These are phyloP conservation scores for Cytospora chrysosperma DNA, from an alignment of 2,329 filamentous ascomycete species.

Conservation along the genomic window DNA sequence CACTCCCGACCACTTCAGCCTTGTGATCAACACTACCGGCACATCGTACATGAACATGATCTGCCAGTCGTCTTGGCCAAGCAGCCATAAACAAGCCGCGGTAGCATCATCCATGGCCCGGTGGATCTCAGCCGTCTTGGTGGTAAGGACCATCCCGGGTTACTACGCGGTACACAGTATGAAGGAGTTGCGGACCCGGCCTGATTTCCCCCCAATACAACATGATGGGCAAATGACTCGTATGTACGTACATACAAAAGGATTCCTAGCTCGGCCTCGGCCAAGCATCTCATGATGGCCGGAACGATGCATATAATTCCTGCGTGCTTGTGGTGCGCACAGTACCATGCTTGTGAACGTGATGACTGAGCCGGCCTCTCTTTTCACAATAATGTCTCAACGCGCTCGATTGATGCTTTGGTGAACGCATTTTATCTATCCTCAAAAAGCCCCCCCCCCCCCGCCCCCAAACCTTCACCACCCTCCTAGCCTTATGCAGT, in stretches of 20 bases:
- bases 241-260: too few relatives aligned
- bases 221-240: neutral
- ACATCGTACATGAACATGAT: too few relatives aligned
- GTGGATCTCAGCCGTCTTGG: neutral
- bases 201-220: neutral
- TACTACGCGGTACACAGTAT: too few relatives aligned
- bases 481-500: neutral
- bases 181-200: neutral
- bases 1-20: too few relatives aligned
- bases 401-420: neutral
- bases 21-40: too few relatives aligned
- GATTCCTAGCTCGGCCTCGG: neutral
- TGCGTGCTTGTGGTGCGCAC: too few relatives aligned
- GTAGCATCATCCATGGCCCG: neutral
- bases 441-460: too few relatives aligned
- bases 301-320: too few relatives aligned
- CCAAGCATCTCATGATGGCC: too few relatives aligned
- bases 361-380: neutral
- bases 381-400: neutral
- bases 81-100: neutral
- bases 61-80: too few relatives aligned
- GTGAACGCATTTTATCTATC: conserved; percentile 15
- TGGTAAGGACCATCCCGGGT: neutral
- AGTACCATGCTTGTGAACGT: neutral
- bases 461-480: too few relatives aligned